Percentiles rank a stretch among this genome's conserved stretches.
These are phyloP conservation scores for Calonectria ilicicola DNA, from an alignment of 2,329 filamentous ascomycete genomes.

Conservation along the genomic window DNA sequence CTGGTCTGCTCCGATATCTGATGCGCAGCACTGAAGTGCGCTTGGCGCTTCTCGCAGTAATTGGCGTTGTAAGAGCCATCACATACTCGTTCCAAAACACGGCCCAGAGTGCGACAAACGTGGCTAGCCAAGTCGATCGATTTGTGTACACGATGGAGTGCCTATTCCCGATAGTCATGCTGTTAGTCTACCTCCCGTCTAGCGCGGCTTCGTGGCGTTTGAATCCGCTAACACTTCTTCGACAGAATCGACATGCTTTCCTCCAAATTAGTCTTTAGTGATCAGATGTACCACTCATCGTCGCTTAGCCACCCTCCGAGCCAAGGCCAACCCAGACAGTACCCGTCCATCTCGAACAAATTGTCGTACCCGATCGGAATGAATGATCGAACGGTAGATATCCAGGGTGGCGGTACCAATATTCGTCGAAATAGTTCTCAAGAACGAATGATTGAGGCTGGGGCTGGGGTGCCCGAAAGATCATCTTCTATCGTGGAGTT, in stretches of 20 bases:
- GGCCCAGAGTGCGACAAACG: conserved; percentile 50
- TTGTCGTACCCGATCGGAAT: conserved; percentile 33
- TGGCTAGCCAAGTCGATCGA: conserved; percentile 53
- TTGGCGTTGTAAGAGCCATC: conserved; percentile 53
- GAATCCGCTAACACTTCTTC: fast-evolving
- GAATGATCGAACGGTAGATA: conserved; percentile 39
- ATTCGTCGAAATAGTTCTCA: conserved; percentile 34
- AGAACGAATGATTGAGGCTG: conserved; percentile 36
- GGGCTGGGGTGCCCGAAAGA: conserved; percentile 27
- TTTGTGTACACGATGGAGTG: conserved; percentile 57
- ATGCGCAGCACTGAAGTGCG: conserved; percentile 55
- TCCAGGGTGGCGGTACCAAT: conserved; percentile 26
- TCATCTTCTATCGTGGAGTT: conserved; percentile 38
- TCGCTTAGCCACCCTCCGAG: conserved; percentile 22
- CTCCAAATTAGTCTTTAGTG: conserved; percentile 46
- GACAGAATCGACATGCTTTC: conserved; percentile 50
- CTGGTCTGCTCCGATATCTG: conserved; percentile 53
- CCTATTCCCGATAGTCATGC: conserved; percentile 55
- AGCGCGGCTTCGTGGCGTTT: neutral
- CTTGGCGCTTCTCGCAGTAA: conserved; percentile 51
- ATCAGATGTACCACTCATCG: conserved; percentile 40
- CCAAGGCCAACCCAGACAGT: conserved; percentile 25
- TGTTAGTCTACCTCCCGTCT: conserved; percentile 42
- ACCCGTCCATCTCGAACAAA: conserved; percentile 19
- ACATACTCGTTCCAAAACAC: conserved; percentile 55